Conservation (phyloP, 768 basidiomycete genomes). For the Neoboletus magnificus region DNA sequence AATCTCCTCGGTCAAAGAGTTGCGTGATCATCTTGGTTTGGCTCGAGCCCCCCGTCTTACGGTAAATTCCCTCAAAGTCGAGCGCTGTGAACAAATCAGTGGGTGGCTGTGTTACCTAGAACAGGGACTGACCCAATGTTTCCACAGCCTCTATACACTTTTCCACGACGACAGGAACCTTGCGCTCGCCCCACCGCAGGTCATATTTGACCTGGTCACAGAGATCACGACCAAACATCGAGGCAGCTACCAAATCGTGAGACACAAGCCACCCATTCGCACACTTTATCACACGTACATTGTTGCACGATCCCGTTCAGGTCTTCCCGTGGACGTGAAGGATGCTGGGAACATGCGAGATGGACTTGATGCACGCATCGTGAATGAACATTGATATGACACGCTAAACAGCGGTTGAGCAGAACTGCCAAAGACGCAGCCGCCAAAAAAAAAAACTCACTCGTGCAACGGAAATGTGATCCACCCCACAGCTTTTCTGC, state of each 20-base stretch:
- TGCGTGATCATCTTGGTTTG: slow-evolving; percentile 93
- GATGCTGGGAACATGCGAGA: slow-evolving; percentile 59
- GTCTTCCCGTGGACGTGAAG: slow-evolving; percentile 32
- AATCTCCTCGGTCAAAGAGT: slow-evolving; percentile 91
- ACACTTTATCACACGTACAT: slow-evolving; percentile 4
- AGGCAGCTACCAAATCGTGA: slow-evolving; percentile 52
- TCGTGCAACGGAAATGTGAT: slow-evolving; percentile 84
- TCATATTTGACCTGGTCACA: slow-evolving; percentile 78
- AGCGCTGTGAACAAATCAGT: slow-evolving; percentile 51
- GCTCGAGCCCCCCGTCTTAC: slow-evolving; percentile 91
- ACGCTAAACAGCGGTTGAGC: slow-evolving; percentile 46
- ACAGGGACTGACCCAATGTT: slow-evolving; percentile 55
- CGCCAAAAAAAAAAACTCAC: slow-evolving; percentile 45
- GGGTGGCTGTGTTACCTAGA: not conserved
- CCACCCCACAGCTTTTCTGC: slow-evolving; percentile 99
- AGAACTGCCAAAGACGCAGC: not conserved
- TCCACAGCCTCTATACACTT: slow-evolving; percentile 98
- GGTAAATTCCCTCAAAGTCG: slow-evolving; percentile 97
- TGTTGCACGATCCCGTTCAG: slow-evolving; percentile 24
- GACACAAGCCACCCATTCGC: slow-evolving; percentile 14
- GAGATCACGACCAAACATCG: slow-evolving; percentile 92
- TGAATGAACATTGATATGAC: slow-evolving; percentile 82
- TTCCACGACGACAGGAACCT: slow-evolving; percentile 85
- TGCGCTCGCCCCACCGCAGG: slow-evolving; percentile 52
- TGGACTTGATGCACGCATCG: slow-evolving; percentile 75